A percentile compares a stretch with the other conserved stretches of the same genome.
phyloP scores from a whole-genome alignment of 768 basidiomycete genomes.

The Termitomyces sp. region DNA sequence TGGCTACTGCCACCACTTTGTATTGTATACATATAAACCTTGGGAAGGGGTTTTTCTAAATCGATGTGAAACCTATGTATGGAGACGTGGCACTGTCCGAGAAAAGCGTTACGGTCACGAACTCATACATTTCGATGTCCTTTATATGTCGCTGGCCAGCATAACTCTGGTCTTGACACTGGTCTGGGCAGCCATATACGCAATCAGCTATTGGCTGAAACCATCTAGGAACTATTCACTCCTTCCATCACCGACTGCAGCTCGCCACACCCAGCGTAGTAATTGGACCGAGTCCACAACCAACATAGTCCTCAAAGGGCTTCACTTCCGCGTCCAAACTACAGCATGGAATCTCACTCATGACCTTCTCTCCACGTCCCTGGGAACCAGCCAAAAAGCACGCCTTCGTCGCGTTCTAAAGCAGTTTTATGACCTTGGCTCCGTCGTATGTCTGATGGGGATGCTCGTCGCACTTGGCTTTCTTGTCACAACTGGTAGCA shows the following conservation, averaged over 20 bases:
- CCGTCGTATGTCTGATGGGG: constrained; percentile 37
- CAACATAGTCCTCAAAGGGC: constrained; percentile 16
- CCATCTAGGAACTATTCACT: constrained; percentile 5
- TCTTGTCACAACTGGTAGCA: constrained; percentile 29
- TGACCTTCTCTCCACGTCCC: constrained; percentile 30
- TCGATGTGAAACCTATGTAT: background rate
- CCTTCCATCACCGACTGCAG: constrained; percentile 4
- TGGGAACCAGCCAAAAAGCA: constrained; percentile 26
- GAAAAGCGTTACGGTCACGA: background rate
- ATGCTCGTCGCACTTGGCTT: constrained; percentile 37
- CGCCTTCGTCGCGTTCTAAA: constrained; percentile 22
- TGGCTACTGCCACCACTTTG: constrained; percentile 3
- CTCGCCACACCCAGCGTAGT: constrained; percentile 1
- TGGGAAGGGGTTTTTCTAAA: constrained; percentile 6
- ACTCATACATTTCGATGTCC: background rate
- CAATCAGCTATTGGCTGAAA: constrained; percentile 13
- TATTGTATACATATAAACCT: constrained; percentile 10
- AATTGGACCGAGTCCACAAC: constrained; percentile 16
- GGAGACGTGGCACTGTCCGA: background rate
- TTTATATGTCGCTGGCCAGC: constrained; percentile 18
- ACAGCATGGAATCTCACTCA: constrained; percentile 44
- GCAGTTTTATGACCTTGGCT: constrained; percentile 47
- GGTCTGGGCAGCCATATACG: constrained; percentile 21
- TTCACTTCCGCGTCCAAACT: constrained; percentile 42
- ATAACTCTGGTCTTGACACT: constrained; percentile 16